phyloP scores from a whole-genome alignment of 345 rosid species.

The Anastatica hierochuntica region DNA sequence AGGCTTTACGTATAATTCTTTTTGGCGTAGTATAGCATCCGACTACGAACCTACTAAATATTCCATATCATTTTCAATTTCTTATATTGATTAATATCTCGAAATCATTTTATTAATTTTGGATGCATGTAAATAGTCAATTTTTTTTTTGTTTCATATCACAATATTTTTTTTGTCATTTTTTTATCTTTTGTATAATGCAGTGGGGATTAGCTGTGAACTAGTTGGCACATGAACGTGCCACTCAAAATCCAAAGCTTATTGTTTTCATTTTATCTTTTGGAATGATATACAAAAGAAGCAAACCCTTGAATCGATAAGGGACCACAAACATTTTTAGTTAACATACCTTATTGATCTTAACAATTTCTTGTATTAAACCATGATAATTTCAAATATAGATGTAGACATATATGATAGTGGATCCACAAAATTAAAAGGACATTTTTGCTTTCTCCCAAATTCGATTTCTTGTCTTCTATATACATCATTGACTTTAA shows the following conservation, averaged over 20 bases:
- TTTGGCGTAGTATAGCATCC: no score
- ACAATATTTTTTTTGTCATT: neutral
- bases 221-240: no score
- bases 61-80: no score
- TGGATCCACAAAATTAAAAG: neutral
- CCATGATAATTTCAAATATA: constrained; percentile 3
- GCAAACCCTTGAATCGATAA: constrained; percentile 16
- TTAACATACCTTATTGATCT: constrained; percentile 16
- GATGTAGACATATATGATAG: neutral
- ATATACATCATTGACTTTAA: no score
- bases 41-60: no score
- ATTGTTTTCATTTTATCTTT: neutral
- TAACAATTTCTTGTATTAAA: constrained; percentile 6
- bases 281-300: constrained; percentile 10
- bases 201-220: constrained; percentile 24
- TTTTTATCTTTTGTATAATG: neutral
- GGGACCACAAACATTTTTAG: constrained; percentile 16
- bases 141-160: neutral
- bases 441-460: neutral
- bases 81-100: neutral
- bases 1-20: no score
- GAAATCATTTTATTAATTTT: neutral
- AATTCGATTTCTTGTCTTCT: neutral
- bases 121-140: constrained; percentile 14
- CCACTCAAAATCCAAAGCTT: constrained; percentile 14